These are phyloP conservation scores for Aspergillus sojae DNA, from an alignment of 2,329 filamentous ascomycete genomes.

Conservation along the genomic window DNA sequence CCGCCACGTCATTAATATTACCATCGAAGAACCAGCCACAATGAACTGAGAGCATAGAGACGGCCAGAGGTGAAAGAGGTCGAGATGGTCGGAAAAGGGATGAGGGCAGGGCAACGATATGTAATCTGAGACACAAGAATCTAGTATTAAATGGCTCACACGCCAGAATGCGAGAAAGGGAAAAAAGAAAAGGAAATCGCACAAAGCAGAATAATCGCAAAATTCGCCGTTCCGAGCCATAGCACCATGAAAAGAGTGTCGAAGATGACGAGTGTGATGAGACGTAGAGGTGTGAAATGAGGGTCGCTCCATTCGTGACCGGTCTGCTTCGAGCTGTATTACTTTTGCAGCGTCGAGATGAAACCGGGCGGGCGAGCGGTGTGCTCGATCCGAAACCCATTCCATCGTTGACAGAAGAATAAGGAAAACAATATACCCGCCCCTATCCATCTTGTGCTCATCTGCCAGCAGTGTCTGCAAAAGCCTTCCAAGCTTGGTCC, in stretches of 20 bases:
- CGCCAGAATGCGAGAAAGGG: slow-evolving; percentile 22
- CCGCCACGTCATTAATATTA: slow-evolving; percentile 20
- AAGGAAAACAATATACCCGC: slow-evolving; percentile 20
- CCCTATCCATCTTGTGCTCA: slow-evolving; percentile 19
- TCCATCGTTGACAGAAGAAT: slow-evolving; percentile 13
- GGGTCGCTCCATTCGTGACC: slow-evolving; percentile 25
- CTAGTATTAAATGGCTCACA: slow-evolving; percentile 32
- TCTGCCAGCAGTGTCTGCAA: slow-evolving; percentile 22
- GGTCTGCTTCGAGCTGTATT: slow-evolving; percentile 17
- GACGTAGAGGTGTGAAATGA: slow-evolving; percentile 25
- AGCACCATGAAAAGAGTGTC: slow-evolving; percentile 41
- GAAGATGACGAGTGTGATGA: slow-evolving; percentile 21
- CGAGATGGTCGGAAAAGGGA: slow-evolving; percentile 10
- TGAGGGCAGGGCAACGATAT: slow-evolving; percentile 21
- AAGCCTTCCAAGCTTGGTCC: slow-evolving; percentile 19
- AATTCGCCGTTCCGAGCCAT: slow-evolving; percentile 42
- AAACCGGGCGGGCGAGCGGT: slow-evolving; percentile 13
- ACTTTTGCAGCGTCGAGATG: slow-evolving; percentile 15
- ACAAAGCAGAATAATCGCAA: slow-evolving; percentile 26
- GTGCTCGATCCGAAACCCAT: slow-evolving; percentile 13
- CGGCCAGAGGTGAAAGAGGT: background rate
- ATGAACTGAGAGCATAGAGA: slow-evolving; percentile 8
- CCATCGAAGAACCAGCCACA: slow-evolving; percentile 12
- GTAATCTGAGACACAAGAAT: slow-evolving; percentile 27
- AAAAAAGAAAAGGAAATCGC: slow-evolving; percentile 19